Evolutionary conservation across 2,329 filamentous ascomycete genomes (phyloP).

Genomic region (Trichoderma cornu-damae): DNA sequence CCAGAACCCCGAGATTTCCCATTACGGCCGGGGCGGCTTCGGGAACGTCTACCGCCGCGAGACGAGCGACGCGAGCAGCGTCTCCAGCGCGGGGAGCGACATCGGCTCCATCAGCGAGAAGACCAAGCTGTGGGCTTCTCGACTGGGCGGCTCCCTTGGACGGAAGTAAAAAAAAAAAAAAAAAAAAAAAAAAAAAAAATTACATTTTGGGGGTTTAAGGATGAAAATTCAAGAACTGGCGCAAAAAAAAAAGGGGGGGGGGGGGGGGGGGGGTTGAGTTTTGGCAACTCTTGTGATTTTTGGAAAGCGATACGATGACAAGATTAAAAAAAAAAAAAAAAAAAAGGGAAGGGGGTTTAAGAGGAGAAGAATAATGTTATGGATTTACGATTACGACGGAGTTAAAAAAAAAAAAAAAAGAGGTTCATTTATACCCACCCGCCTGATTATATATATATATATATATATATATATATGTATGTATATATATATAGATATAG

Average conservation of each 20-base stretch:
- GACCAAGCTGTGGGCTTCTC: constrained; percentile 32
- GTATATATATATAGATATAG: too few relatives aligned
- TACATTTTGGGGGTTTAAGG: too few relatives aligned
- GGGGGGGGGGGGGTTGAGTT: too few relatives aligned
- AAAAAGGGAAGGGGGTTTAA: too few relatives aligned
- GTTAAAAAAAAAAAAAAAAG: too few relatives aligned
- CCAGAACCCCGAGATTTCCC: constrained; percentile 45
- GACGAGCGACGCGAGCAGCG: constrained; percentile 31
- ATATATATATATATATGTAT: too few relatives aligned
- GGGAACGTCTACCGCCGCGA: constrained; percentile 57
- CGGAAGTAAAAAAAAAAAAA: too few relatives aligned
- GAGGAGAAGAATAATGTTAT: neutral
- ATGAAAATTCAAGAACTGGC: too few relatives aligned
- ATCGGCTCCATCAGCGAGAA: constrained; percentile 35
- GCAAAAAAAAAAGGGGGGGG: too few relatives aligned
- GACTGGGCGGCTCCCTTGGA: constrained; percentile 32
- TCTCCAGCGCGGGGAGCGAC: constrained; percentile 32
- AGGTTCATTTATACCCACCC: neutral
- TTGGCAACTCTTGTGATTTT: neutral
- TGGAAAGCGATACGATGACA: neutral
- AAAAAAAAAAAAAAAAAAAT: too few relatives aligned
- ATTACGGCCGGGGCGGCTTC: constrained; percentile 62
- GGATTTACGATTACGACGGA: neutral
- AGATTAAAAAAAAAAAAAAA: neutral
- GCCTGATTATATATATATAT: too few relatives aligned